These are phyloP conservation scores for Grosmannia clavigera DNA, from an alignment of 2,329 filamentous ascomycete genomes.

Conservation along the genomic window DNA sequence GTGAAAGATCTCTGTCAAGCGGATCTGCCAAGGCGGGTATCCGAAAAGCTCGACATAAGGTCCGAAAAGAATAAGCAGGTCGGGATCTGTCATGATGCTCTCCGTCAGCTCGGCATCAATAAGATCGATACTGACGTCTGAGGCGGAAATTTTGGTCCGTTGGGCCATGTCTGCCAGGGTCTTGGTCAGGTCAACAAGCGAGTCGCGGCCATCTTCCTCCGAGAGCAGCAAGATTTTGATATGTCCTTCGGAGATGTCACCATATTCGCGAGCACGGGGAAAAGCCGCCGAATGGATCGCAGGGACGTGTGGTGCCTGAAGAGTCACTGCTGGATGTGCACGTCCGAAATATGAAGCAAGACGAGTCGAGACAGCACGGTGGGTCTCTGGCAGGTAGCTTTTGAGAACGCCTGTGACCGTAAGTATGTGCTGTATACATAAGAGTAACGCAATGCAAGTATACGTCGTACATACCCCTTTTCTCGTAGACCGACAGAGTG, in stretches of 20 bases:
- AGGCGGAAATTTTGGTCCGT: conserved; percentile 64
- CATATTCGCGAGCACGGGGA: conserved; percentile 23
- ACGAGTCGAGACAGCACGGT: conserved; percentile 66
- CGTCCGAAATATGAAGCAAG: conserved; percentile 80
- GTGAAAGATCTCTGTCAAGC: conserved; percentile 86
- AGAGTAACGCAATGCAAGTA: not conserved
- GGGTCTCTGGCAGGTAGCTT: conserved; percentile 73
- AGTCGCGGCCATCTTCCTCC: conserved; percentile 79
- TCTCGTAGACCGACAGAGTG: conserved; percentile 82
- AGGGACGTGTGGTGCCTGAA: conserved; percentile 59
- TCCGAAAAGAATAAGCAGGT: conserved; percentile 77
- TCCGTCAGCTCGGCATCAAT: conserved; percentile 79
- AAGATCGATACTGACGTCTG: conserved; percentile 74
- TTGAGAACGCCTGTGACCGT: conserved; percentile 62
- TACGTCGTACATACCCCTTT: conserved; percentile 50
- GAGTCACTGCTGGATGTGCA: conserved; percentile 56
- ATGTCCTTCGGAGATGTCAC: conserved; percentile 22
- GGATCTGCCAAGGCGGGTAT: conserved; percentile 93
- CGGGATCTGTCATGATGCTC: conserved; percentile 75
- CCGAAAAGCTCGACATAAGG: conserved; percentile 74
- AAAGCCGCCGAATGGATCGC: conserved; percentile 35
- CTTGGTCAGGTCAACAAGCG: conserved; percentile 87
- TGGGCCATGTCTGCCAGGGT: conserved; percentile 94
- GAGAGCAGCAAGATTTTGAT: conserved; percentile 67
- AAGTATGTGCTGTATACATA: not conserved